Base-by-base conservation (phyloP, 1,284 basidiomycete genomes). In the Trametes versicolor region DNA sequence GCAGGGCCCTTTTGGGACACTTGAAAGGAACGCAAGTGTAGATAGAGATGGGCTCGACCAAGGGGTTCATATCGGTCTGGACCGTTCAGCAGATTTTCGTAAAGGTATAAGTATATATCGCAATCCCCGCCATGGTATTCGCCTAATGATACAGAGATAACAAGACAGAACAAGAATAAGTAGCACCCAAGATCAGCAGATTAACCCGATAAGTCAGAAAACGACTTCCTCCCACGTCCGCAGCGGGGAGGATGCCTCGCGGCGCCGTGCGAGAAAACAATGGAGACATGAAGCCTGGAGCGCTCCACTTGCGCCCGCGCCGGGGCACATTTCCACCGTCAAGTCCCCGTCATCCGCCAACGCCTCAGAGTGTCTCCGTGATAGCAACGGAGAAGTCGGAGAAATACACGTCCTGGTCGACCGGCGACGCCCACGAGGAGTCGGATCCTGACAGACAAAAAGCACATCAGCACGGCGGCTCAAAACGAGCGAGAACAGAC, bases 331-430 rank as follows among this genome's bases (percentile, higher is more conserved):
- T 32, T 32, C 29, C 29, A 4, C 29, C 29, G 29, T 32, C 29
- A 32, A 32, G 4, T 8, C 4, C 29, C 29, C 29, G 19, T n/a
- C 41, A 5, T 6, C 37, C 47, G 13, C 29, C 50, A 12, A 1
- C 36, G 2, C 34, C 54, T 79, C 77, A 87, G 58, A 86, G 78
- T 58, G 62, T 76, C 71, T 88, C 76, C 69, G 84, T 83, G 73
- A 90, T 84, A 50, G 86, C 82, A 60, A 88, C 78, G 21, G 87
- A 86, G 77, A 89, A 90, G 74, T 90, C 88, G 70, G 87, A 85
- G 77, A 90, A 89, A 74, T 80, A 90, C 36, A 82, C 75, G 67
- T 82, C 79, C 75, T 90, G 87, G 63, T 83, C 81, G 70, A 83
- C 81, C 15, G 87, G 84, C 17, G 85, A 83, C 23, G 85, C 87